Evolutionary conservation across 345 rosid species (phyloP), one percentile per base, ranked within the genome.

Genomic region (Corchorus capsularis): DNA sequence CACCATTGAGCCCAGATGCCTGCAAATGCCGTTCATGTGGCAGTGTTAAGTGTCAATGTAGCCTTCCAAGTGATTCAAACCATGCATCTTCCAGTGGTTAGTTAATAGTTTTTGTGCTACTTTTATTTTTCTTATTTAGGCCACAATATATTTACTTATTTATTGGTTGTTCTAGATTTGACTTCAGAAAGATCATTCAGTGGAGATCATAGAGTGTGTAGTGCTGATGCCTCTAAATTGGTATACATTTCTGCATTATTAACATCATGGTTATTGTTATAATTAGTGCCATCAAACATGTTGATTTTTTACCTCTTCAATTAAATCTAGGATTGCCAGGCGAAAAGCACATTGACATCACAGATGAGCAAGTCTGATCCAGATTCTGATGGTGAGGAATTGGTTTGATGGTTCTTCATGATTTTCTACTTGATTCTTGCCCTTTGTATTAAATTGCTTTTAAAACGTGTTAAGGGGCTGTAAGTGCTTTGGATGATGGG

Each of bases 381-480:
- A 41, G 89, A 86, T 77, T 88, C 90, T 61, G 93, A 88, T 84
- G 97, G 97, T 94, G 83, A 89, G 94, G 64, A 63, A 77, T 27
- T 74, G 49, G 74, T 80, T 67, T 72, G 7, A 77, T 34, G 69
- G 50, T 49, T 12, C 13, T 69, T 43, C 74, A 57, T 79, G 73
- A 71, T 73, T 43, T 72, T 77, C 67, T 69, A 22, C 35, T 62
- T 34, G 37, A 63, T 77, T 19, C 73, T 73, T 79, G 71, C 54
- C 69, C 78, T 78, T 82, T 66, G 64, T 20, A 59, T 75, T 77
- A 37, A 60, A 66, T 59, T 78, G 68, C 73, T 79, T 41, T 78
- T 69, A 69, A 67, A 75, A 71, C 62, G 41, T 77, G 19, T 79
- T 63, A 77, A 94, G 98, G 90, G 72, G 89, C 89, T 77, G 82